These are phyloP conservation scores for Hyaloperonospora arabidopsidis DNA, from an alignment of 352 stramenopile species.

Conservation along the genomic window DNA sequence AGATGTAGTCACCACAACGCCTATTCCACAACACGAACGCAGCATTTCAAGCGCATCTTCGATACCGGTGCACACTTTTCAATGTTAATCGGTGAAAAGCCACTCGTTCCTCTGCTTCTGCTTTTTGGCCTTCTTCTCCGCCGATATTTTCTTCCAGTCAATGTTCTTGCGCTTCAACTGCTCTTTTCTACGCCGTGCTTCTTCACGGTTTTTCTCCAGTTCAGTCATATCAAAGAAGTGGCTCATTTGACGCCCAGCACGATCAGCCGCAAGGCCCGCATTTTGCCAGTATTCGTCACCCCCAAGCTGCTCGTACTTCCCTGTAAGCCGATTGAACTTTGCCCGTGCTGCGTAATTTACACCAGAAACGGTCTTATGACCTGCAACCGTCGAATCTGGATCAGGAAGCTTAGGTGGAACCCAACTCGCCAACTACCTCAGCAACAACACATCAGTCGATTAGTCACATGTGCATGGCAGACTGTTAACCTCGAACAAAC, in stretches of 20 bases:
- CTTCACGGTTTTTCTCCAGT: conserved; percentile 75
- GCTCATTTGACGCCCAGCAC: conserved; percentile 75
- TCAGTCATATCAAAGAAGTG: conserved; percentile 79
- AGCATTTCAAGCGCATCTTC: no score
- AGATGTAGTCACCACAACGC: no score
- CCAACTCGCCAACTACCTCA: conserved; percentile 61
- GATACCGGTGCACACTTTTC: not conserved
- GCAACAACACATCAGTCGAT: not conserved
- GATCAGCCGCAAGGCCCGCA: conserved; percentile 50
- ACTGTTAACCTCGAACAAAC: not conserved
- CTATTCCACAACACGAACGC: no score
- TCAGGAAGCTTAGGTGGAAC: conserved; percentile 48
- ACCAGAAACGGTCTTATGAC: conserved; percentile 40
- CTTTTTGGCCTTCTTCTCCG: conserved; percentile 84
- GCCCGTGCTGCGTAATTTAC: conserved; percentile 59
- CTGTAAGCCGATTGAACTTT: conserved; percentile 75
- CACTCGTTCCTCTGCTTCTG: conserved; percentile 80
- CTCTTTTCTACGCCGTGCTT: conserved; percentile 67
- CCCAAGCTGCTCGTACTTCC: conserved; percentile 62
- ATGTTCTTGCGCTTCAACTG: conserved; percentile 80
- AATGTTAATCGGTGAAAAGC: conserved; percentile 66
- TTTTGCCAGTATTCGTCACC: conserved; percentile 62
- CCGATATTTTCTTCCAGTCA: conserved; percentile 81
- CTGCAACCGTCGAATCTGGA: conserved; percentile 10
- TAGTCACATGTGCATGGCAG: not conserved